Evolutionary conservation across 352 stramenopile species (phyloP), one percentile per base, ranked within the genome.

Genomic region (Globisporangium paroecandrum): DNA sequence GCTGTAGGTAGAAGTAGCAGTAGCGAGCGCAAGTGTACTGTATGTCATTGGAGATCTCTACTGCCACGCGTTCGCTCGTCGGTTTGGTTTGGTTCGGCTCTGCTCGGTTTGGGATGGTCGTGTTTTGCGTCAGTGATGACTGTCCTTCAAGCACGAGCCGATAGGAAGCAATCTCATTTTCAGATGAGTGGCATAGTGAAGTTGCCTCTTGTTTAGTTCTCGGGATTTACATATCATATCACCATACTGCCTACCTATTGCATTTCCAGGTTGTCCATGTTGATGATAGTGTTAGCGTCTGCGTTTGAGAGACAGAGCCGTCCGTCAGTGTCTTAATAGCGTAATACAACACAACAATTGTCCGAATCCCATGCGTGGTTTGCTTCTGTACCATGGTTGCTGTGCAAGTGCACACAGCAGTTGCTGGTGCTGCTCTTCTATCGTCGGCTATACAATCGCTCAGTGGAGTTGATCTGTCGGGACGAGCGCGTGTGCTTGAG

Each of bases 401-500:
- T 22, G 25, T 10, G 25, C n/a, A 38, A 22, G 47, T 15, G 54
- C 24, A 8, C 34, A 15, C 18, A 41, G 55, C 18, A 6, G 43
- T 27, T 43, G 5, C 46, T 29, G 18, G 27, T 47, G 20, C 18
- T 61, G 4, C 20, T 34, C 55, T 54, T 46, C 18, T 61, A 73
- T 46, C 68, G 57, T 36, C 64, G 85, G 66, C 85, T 93, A 67
- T 95, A 95, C 29, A 95, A 57, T 20, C 85, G 79, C 32, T 94
- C 84, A 8, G 70, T 73, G 13, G 85, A 93, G 62, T 87, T 86
- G 63, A 73, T 64, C 72, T 93, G 85, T n/a, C 87, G 85, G 5
- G 83, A 93, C 0, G 87, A 89, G 18, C 87, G 84, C n/a, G 87
- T 82, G 65, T 91, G 81, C 59, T 93, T 93, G 29, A 95, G 84